Base-by-base conservation (phyloP, 768 basidiomycete species). In the Agrocybe pediades region DNA sequence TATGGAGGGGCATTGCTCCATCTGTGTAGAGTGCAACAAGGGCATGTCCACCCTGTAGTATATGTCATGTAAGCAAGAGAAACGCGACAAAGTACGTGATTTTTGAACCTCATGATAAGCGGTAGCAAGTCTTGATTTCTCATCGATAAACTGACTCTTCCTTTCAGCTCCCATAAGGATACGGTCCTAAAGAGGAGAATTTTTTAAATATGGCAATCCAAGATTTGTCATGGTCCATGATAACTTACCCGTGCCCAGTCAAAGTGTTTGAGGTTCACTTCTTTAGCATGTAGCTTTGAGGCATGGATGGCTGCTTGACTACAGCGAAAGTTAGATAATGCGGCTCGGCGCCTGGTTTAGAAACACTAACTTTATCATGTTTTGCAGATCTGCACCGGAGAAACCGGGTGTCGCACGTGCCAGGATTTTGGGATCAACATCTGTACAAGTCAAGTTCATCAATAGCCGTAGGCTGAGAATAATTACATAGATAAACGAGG, bases 101-200 rank as follows among this genome's bases (percentile, higher is more conserved):
- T 30, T 26, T 62, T 75, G 40, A 49, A 88, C 89, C 81, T 99
- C 97, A 72, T 98, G 96, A 74, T 98, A 98, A 6, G 97, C 97
- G 0, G 96, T 98, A 43, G 91, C 83, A 51, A 88, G 74, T 68
- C 95, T 96, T 27, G 82, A 86, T 70, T 93, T 89, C 29, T 88
- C 86, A 55, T 92, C 88, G 56, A 98, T 90, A 66, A 86, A 95
- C 39, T 88, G 86, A 52, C 90, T 95, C 74, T 86, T 90, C 57
- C 97, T 81, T 71, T 98, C 96, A 7, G 92, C 92, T 40, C 97
- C 97, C 95, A 99, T 95, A 57, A 97, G 74, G 55, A 98, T 98
- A 52, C 93, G 89, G 70, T 96, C 93, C 90, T 87, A 60, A 43
- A 21, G 41, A 45, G 33, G 21, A 21, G 24, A 41, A 51, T 25